A percentile compares a stretch with the other conserved stretches of the same genome.
Conservation (phyloP, 2,329 filamentous ascomycete species). For the Diplocarpon mali region DNA sequence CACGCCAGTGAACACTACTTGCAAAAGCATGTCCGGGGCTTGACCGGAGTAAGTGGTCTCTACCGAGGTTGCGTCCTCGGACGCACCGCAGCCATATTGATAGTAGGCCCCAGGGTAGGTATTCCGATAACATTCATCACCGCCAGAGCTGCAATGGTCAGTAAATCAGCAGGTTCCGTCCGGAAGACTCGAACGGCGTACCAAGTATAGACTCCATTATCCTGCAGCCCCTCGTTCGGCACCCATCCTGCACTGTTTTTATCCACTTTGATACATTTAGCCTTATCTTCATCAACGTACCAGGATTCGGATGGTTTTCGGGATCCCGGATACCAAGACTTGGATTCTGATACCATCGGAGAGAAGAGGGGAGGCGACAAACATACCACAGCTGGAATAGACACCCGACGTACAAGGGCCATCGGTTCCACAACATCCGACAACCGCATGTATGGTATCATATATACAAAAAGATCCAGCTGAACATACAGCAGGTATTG, state of each 20-base stretch:
- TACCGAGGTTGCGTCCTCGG: slow-evolving; percentile 15
- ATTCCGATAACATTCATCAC: slow-evolving; percentile 21
- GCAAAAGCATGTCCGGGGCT: slow-evolving; percentile 18
- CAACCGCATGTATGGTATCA: slow-evolving; percentile 19
- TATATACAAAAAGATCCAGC: slow-evolving; percentile 24
- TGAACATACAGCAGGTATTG: slow-evolving; percentile 16
- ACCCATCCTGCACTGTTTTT: slow-evolving; percentile 19
- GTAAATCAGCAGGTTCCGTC: neutral
- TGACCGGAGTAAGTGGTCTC: slow-evolving; percentile 22
- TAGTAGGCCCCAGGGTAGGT: slow-evolving; percentile 21
- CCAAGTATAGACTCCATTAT: slow-evolving; percentile 25
- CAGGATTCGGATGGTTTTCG: too few species aligned
- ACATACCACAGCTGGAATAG: slow-evolving; percentile 20
- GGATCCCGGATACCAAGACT: too few species aligned
- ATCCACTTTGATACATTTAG: slow-evolving; percentile 9
- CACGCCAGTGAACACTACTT: slow-evolving; percentile 23
- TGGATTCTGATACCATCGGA: too few species aligned
- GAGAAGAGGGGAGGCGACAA: too few species aligned
- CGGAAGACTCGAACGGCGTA: slow-evolving; percentile 7
- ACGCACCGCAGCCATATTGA: slow-evolving; percentile 23
- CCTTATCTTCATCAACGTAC: too few species aligned
- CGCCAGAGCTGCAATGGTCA: slow-evolving; percentile 17
- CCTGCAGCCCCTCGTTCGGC: slow-evolving; percentile 11
- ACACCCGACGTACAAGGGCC: slow-evolving; percentile 23
- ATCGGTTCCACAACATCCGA: slow-evolving; percentile 24